Evolutionary conservation across 768 basidiomycete species (phyloP).

Genomic region (Trametes coccinea): DNA sequence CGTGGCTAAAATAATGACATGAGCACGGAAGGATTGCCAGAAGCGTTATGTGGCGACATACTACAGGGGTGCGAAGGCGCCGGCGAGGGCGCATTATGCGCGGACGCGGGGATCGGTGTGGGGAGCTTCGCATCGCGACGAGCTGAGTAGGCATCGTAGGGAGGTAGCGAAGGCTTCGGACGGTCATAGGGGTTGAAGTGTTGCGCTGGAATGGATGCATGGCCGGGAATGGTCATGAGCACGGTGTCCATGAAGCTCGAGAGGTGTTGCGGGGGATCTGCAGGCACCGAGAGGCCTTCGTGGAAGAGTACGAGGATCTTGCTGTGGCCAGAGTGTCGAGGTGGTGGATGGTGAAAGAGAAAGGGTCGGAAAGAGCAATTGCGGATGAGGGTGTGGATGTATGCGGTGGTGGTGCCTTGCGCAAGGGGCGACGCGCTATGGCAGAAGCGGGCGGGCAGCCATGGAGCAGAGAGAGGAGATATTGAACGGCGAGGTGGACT

Average conservation of each 20-base stretch:
- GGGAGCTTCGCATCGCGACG: background rate
- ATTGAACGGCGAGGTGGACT: background rate
- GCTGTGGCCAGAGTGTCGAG: background rate
- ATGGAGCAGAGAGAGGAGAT: constrained; percentile 5
- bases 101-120: background rate
- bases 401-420: background rate
- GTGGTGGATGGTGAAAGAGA: background rate
- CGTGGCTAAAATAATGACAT: background rate
- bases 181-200: constrained; percentile 5
- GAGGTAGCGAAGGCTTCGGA: background rate
- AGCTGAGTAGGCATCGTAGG: background rate
- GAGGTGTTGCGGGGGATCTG: constrained; percentile 12
- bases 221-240: constrained; percentile 2
- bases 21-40: background rate
- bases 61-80: background rate
- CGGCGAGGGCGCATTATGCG: background rate
- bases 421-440: constrained; percentile 1
- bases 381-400: background rate
- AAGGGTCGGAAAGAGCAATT: background rate
- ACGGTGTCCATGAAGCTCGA: constrained; percentile 2
- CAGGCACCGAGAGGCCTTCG: constrained; percentile 15
- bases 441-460: constrained; percentile 9
- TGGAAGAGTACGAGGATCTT: background rate
- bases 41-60: background rate
- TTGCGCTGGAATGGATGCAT: background rate